phyloP scores from a whole-genome alignment of 2,329 filamentous ascomycete genomes.

The Cordyceps fumosorosea region DNA sequence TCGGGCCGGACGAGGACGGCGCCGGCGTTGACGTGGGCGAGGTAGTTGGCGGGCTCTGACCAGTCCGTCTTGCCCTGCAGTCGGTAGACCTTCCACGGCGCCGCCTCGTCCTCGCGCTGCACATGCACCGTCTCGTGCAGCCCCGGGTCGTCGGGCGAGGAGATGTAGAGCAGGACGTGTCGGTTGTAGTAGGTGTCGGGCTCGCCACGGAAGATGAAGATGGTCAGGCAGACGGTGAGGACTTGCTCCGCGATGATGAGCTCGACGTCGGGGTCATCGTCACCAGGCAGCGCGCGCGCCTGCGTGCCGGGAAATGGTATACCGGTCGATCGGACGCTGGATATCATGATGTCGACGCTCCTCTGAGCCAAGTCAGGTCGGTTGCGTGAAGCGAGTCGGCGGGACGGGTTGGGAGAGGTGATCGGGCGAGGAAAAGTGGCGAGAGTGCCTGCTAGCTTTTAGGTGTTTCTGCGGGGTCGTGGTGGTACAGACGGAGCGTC shows the following conservation, averaged over 20 bases:
- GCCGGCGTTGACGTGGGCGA: slow-evolving; percentile 16
- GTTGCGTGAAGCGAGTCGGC: slow-evolving; percentile 1
- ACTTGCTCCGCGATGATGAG: slow-evolving; percentile 4
- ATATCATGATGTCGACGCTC: neutral
- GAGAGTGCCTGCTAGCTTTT: neutral
- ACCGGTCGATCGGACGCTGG: neutral
- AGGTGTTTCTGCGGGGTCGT: slow-evolving; percentile 5
- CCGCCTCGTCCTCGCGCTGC: slow-evolving; percentile 10
- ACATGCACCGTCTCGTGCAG: slow-evolving; percentile 15
- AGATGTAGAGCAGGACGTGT: slow-evolving; percentile 15
- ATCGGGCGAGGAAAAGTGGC: slow-evolving; percentile 2
- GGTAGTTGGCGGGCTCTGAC: slow-evolving; percentile 13
- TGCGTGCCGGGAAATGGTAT: neutral
- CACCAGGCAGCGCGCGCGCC: neutral
- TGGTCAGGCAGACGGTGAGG: slow-evolving; percentile 12
- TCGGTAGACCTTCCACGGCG: slow-evolving; percentile 11
- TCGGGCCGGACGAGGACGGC: slow-evolving; percentile 11
- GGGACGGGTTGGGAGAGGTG: neutral
- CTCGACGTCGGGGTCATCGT: neutral
- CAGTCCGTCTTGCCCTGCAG: slow-evolving; percentile 13
- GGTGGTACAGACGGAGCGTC: neutral
- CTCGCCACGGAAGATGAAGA: slow-evolving; percentile 14
- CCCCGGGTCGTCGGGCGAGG: slow-evolving; percentile 14
- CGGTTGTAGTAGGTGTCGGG: slow-evolving; percentile 15
- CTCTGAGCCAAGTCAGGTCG: neutral